phyloP scores from a whole-genome alignment of 116 monocot genomes.

The Phalaenopsis hybrid region DNA sequence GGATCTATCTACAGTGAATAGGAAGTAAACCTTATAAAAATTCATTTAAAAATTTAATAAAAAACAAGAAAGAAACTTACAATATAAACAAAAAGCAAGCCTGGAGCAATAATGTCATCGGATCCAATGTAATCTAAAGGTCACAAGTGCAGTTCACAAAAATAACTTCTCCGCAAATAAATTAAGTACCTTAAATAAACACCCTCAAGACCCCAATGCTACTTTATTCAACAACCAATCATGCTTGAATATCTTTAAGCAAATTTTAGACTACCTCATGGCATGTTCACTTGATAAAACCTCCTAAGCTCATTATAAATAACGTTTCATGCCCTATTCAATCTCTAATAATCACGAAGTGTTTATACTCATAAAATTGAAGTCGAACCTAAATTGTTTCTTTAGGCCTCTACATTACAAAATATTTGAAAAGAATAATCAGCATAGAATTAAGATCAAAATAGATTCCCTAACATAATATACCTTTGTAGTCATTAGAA shows the following conservation, averaged over 20 bases:
- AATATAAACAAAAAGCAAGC: neutral
- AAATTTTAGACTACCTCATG: neutral
- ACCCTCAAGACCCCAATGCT: neutral
- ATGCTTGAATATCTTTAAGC: neutral
- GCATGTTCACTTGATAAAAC: neutral
- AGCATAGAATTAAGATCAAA: neutral
- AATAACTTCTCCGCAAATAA: neutral
- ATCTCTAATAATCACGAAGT: neutral
- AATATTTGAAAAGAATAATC: neutral
- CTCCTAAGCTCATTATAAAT: neutral
- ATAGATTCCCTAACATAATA: neutral
- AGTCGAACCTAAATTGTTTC: neutral
- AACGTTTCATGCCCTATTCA: neutral
- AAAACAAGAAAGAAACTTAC: neutral
- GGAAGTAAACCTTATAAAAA: neutral
- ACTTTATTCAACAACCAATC: neutral
- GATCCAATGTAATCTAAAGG: neutral
- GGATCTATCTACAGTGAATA: neutral
- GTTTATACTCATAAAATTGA: neutral
- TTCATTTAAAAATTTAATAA: neutral
- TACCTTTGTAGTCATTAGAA: conserved; percentile 95
- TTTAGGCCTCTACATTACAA: neutral
- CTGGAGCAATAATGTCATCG: neutral
- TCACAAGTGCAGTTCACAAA: neutral
- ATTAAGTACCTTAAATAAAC: neutral